phyloP scores from a whole-genome alignment of 2,329 filamentous ascomycete species.

The Aspergillus fructus region DNA sequence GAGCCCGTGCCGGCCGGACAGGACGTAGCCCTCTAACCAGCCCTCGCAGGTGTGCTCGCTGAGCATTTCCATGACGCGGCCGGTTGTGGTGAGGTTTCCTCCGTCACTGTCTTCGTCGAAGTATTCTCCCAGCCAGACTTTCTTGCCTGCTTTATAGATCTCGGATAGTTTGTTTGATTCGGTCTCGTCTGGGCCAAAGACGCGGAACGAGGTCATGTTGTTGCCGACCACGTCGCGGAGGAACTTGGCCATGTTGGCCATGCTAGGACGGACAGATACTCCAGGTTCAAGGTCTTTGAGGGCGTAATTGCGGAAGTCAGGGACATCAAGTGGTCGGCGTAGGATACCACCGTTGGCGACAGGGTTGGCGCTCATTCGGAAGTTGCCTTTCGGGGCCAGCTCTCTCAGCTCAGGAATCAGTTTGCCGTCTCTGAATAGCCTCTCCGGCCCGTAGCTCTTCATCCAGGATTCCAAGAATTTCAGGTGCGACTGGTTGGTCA shows the following conservation, averaged over 20 bases:
- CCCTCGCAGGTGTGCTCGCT: conserved; percentile 77
- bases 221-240: conserved; percentile 65
- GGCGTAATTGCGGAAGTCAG: conserved; percentile 68
- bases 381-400: conserved; percentile 63
- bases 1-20: conserved; percentile 72
- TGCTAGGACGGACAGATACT: conserved; percentile 58
- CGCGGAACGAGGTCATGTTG: conserved; percentile 68
- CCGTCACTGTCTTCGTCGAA: conserved; percentile 74
- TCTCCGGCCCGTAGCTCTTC: conserved; percentile 71
- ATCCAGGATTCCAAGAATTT: conserved; percentile 74
- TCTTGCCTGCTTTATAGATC: conserved; percentile 73
- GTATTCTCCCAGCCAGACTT: conserved; percentile 77
- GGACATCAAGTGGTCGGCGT: conserved; percentile 66
- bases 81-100: conserved; percentile 67
- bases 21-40: conserved; percentile 76
- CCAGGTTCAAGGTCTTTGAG: conserved; percentile 63
- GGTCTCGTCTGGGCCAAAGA: conserved; percentile 78
- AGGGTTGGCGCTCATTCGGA: conserved; percentile 75
- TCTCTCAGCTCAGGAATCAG: conserved; percentile 63
- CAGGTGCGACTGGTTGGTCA: conserved; percentile 64
- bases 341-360: conserved; percentile 70
- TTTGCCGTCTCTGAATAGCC: conserved; percentile 66
- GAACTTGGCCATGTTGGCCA: conserved; percentile 68
- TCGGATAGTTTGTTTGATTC: conserved; percentile 74
- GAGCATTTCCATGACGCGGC: conserved; percentile 81